These are phyloP conservation scores for Balamuthia mandrillaris DNA, from an alignment of 208 protist species.

Conservation along the genomic window DNA sequence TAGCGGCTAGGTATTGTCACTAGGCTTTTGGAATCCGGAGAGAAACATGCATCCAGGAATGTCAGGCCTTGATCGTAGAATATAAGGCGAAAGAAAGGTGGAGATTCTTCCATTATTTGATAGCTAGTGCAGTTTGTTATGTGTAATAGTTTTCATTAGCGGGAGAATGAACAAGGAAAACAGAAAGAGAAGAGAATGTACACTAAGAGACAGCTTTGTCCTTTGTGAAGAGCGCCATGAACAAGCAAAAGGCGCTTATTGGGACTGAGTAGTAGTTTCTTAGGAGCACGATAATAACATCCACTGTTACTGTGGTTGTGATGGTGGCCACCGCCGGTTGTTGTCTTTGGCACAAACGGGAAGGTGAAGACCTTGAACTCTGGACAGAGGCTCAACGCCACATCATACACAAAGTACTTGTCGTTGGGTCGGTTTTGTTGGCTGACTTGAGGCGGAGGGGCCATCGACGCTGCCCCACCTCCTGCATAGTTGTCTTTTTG, in stretches of 20 bases:
- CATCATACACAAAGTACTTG: constrained; percentile 34
- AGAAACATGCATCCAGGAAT: constrained; percentile 45
- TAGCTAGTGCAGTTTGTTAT: not conserved
- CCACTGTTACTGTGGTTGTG: too few species aligned
- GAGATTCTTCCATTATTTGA: constrained; percentile 29
- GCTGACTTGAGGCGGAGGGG: too few species aligned
- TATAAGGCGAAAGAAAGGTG: constrained; percentile 15
- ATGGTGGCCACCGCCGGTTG: too few species aligned
- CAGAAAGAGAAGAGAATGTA: not conserved
- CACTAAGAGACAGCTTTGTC: constrained; percentile 24
- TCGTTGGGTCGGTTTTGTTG: not conserved
- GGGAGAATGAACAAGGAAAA: not conserved
- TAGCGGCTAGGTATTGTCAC: constrained; percentile 34
- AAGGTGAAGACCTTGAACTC: constrained; percentile 33
- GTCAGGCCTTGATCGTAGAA: constrained; percentile 39
- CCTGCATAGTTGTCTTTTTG: not conserved
- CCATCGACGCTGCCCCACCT: not conserved
- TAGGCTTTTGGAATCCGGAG: constrained; percentile 33
- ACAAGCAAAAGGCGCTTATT: constrained; percentile 26
- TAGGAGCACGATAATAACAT: not conserved
- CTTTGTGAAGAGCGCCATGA: constrained; percentile 19
- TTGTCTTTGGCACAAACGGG: not conserved
- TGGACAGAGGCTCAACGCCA: constrained; percentile 4
- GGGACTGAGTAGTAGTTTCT: constrained; percentile 24
- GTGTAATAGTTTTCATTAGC: not conserved